A percentile compares a stretch with the other conserved stretches of the same genome.
These are phyloP conservation scores for Myriangium duriaei DNA, from an alignment of 2,329 filamentous ascomycete species.

Conservation along the genomic window DNA sequence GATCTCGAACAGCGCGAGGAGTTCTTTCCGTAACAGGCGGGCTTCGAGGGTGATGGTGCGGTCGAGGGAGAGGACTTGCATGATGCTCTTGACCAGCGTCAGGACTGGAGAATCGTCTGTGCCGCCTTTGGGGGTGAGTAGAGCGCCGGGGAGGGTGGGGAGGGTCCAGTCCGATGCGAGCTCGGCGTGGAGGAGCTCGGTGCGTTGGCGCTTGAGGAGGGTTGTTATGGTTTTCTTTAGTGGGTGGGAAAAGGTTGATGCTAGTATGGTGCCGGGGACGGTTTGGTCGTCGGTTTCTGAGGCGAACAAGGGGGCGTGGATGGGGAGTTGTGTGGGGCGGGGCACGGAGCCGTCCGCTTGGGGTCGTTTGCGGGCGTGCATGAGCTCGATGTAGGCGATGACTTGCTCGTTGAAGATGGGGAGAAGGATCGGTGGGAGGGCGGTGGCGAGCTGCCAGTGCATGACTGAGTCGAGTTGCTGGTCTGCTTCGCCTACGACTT, in stretches of 20 bases:
- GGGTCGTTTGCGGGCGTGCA: constrained; percentile 75
- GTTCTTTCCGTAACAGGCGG: constrained; percentile 73
- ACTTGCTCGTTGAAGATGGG: constrained; percentile 84
- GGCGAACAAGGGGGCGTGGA: constrained; percentile 40
- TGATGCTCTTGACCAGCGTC: constrained; percentile 82
- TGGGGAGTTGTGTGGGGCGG: constrained; percentile 48
- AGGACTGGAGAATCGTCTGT: constrained; percentile 58
- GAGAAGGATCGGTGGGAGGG: constrained; percentile 70
- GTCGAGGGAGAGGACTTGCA: constrained; percentile 84
- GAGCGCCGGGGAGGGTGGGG: constrained; percentile 61
- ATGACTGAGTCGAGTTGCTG: constrained; percentile 84
- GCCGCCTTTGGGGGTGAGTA: constrained; percentile 11
- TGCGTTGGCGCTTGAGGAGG: constrained; percentile 74
- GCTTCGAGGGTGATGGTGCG: constrained; percentile 84
- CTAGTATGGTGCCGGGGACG: constrained; percentile 51
- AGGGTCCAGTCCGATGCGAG: constrained; percentile 79
- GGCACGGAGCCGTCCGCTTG: constrained; percentile 36
- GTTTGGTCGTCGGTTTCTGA: constrained; percentile 47
- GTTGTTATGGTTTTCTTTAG: constrained; percentile 76
- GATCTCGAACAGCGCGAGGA: constrained; percentile 82
- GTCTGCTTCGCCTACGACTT: constrained; percentile 63
- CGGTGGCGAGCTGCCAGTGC: constrained; percentile 95
- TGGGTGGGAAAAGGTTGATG: constrained; percentile 75
- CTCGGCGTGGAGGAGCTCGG: constrained; percentile 80
- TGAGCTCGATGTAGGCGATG: constrained; percentile 85